These are phyloP conservation scores for Xylaria castorea DNA, from an alignment of 495 filamentous ascomycete genomes.

Conservation along the genomic window DNA sequence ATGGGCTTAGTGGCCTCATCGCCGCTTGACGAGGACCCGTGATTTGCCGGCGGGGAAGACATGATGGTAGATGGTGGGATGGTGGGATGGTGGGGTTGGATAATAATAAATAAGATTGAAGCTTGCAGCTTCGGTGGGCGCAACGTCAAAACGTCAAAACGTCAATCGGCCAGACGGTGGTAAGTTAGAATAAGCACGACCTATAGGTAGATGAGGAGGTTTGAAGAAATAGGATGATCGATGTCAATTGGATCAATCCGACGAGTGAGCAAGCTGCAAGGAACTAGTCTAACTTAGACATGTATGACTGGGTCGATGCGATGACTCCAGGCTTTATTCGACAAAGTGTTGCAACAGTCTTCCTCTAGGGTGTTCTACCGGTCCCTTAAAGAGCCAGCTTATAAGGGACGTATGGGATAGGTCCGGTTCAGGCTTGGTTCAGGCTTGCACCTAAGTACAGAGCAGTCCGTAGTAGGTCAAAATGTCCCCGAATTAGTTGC, in stretches of 20 bases:
- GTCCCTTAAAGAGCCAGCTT: background rate
- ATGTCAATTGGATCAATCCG: constrained; percentile 11
- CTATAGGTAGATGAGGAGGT: background rate
- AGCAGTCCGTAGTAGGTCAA: background rate
- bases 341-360: background rate
- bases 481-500: background rate
- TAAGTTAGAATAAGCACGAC: background rate
- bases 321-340: background rate
- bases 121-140: background rate
- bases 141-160: constrained; percentile 4
- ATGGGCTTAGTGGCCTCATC: constrained; percentile 40
- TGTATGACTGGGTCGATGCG: background rate
- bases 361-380: background rate
- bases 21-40: constrained; percentile 35
- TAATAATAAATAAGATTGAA: background rate
- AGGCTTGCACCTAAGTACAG: constrained; percentile 1
- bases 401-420: background rate
- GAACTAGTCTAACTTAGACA: background rate
- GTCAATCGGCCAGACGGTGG: background rate
- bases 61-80: constrained; percentile 36
- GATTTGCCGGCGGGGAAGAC: constrained; percentile 40
- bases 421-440: constrained; percentile 18
- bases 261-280: background rate
- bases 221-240: background rate
- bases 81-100: constrained; percentile 8